Percentiles rank a stretch among this genome's conserved stretches.
These are phyloP conservation scores for Cutaneotrichosporon spelunceum DNA, from an alignment of 1,284 basidiomycete species.

Conservation along the genomic window DNA sequence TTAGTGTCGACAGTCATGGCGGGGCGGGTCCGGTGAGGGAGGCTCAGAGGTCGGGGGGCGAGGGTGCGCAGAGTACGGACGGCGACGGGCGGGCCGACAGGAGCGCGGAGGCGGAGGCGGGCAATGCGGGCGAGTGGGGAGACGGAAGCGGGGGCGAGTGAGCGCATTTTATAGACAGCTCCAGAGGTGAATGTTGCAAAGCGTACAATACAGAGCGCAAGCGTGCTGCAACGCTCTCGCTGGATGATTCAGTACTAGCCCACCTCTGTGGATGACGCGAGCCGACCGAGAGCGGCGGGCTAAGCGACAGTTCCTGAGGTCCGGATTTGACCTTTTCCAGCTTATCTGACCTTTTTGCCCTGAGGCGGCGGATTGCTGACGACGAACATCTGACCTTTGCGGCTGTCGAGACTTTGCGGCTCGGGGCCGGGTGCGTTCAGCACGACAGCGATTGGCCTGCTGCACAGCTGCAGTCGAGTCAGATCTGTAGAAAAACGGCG, in stretches of 20 bases:
- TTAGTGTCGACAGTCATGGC: not conserved
- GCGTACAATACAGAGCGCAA: too few species aligned
- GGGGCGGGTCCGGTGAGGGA: not conserved
- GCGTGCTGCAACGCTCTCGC: too few species aligned
- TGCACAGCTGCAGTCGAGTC: too few species aligned
- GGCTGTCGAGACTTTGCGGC: not conserved
- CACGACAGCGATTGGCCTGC: too few species aligned
- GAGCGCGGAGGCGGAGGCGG: not conserved
- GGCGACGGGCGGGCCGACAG: not conserved
- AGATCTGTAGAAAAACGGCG: too few species aligned
- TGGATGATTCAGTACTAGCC: too few species aligned
- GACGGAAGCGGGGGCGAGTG: not conserved
- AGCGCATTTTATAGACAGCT: not conserved
- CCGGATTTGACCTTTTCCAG: not conserved
- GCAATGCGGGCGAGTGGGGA: not conserved
- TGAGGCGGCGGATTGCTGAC: too few species aligned
- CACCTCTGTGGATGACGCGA: not conserved
- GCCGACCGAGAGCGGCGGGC: not conserved
- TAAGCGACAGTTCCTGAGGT: not conserved
- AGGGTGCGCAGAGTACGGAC: not conserved
- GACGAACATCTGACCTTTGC: not conserved
- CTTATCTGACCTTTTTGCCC: conserved; percentile 8
- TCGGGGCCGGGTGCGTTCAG: too few species aligned
- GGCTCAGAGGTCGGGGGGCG: not conserved
- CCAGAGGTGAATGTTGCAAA: not conserved